A percentile compares a stretch with the other conserved stretches of the same genome.
Evolutionary conservation across 345 rosid species (phyloP).

Genomic region (Tarenaya hassleriana): DNA sequence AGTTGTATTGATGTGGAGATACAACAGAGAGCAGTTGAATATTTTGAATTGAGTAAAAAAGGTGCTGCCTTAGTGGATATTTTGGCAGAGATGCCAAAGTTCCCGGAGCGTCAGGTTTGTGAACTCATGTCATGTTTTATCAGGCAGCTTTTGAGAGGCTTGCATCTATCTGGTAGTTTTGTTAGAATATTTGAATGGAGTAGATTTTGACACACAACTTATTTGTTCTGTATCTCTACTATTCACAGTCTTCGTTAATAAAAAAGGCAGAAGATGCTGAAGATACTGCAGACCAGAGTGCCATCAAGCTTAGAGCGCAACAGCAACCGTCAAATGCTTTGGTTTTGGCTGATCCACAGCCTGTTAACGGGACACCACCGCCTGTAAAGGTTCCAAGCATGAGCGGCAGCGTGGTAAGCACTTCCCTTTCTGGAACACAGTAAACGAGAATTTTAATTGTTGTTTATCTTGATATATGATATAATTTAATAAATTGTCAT

Average conservation of each 20-base stretch:
- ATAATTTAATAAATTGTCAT: too few relatives aligned
- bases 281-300: conserved; percentile 99
- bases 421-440: conserved; percentile 22
- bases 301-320: conserved; percentile 87
- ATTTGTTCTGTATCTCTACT: conserved; percentile 12
- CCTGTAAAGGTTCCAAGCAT: conserved; percentile 69
- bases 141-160: conserved; percentile 1
- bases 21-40: conserved; percentile 96
- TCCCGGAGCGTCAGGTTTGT: conserved; percentile 96
- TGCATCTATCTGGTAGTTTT: conserved; percentile 1
- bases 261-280: conserved; percentile 86
- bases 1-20: conserved; percentile 98
- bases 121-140: conserved; percentile 11
- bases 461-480: too few relatives aligned
- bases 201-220: background rate
- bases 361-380: conserved; percentile 57
- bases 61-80: conserved; percentile 78
- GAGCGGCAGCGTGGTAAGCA: conserved; percentile 41
- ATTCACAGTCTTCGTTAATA: conserved; percentile 70
- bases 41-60: conserved; percentile 86
- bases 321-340: conserved; percentile 89
- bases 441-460: too few relatives aligned
- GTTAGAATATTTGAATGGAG: conserved; percentile 11
- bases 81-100: conserved; percentile 99
- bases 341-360: conserved; percentile 72